A percentile compares a stretch with the other conserved stretches of the same genome.
These are phyloP conservation scores for Trametes polyzona DNA, from an alignment of 1,284 basidiomycete species.

Conservation along the genomic window DNA sequence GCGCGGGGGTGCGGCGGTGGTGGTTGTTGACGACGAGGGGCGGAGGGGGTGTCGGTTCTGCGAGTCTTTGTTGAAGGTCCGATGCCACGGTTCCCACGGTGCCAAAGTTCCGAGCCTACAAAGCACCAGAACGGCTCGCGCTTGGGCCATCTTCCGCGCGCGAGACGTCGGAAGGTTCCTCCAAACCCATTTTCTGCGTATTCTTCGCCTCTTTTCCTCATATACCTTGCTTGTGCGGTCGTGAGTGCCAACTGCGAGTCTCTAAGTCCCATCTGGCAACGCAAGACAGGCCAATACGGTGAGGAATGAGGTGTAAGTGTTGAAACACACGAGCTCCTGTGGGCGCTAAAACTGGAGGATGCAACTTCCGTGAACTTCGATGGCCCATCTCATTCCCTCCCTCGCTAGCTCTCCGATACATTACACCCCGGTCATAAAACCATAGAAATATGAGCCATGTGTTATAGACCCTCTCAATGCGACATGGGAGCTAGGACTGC, in stretches of 20 bases:
- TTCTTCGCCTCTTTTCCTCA: neutral
- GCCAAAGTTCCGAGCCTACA: slow-evolving; percentile 31
- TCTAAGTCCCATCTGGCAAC: too few species aligned
- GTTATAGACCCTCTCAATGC: too few species aligned
- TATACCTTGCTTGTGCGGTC: neutral
- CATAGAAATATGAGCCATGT: too few species aligned
- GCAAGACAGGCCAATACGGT: neutral
- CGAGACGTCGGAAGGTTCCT: slow-evolving; percentile 26
- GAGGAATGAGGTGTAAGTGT: neutral
- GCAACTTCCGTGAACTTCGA: neutral
- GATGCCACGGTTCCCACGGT: slow-evolving; percentile 37
- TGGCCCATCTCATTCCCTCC: neutral
- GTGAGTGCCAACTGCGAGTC: too few species aligned
- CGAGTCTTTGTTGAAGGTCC: slow-evolving; percentile 35
- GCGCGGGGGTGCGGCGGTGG: slow-evolving; percentile 41
- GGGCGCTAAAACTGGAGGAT: slow-evolving; percentile 20
- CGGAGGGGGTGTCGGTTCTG: slow-evolving; percentile 29
- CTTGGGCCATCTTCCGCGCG: slow-evolving; percentile 31
- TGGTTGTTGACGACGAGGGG: slow-evolving; percentile 41
- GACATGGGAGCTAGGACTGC: too few species aligned
- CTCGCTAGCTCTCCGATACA: neutral
- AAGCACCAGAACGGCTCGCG: slow-evolving; percentile 28
- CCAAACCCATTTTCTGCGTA: slow-evolving; percentile 13
- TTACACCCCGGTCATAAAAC: too few species aligned
- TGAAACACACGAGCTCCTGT: neutral